Conservation (phyloP, 1,284 basidiomycete species). For the Tremellales sp. region DNA sequence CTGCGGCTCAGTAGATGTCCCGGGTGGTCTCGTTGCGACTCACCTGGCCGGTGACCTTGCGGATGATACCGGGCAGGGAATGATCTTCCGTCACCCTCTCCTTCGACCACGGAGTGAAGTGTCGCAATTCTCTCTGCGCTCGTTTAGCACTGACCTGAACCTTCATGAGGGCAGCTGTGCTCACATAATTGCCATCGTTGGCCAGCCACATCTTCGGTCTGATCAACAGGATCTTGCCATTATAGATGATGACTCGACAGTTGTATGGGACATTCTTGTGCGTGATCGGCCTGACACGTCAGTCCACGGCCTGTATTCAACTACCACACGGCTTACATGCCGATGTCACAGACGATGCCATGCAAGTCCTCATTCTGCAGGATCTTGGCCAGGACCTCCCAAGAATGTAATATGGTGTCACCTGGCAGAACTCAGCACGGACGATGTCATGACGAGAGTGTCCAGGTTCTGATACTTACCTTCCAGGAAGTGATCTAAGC, state of each 20-base stretch:
- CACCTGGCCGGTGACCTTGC: conserved; percentile 83
- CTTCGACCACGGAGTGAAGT: conserved; percentile 94
- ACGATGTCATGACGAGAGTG: not conserved
- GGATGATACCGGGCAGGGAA: conserved; percentile 80
- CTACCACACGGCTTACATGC: conserved; percentile 64
- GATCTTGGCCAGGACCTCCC: conserved; percentile 87
- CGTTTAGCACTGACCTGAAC: too few species aligned
- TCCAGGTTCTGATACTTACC: conserved; percentile 37
- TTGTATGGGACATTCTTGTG: conserved; percentile 99
- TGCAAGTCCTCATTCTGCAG: conserved; percentile 68
- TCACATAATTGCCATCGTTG: conserved; percentile 89
- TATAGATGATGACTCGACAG: conserved; percentile 82
- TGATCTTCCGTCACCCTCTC: conserved; percentile 83
- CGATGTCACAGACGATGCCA: conserved; percentile 86
- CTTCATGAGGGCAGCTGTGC: not conserved
- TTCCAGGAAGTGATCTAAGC: conserved; percentile 73
- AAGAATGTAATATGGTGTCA: conserved; percentile 90
- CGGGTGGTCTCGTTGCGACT: conserved; percentile 11
- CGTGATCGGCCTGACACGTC: conserved; percentile 69
- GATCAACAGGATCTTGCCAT: conserved; percentile 83
- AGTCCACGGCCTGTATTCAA: not conserved
- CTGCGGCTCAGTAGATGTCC: conserved; percentile 46
- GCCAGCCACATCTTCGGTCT: conserved; percentile 99
- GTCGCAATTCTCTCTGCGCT: conserved; percentile 72
- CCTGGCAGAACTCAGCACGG: conserved; percentile 53